Base-by-base conservation (phyloP, 2,329 filamentous ascomycete species). In the Colletotrichum trifolii region DNA sequence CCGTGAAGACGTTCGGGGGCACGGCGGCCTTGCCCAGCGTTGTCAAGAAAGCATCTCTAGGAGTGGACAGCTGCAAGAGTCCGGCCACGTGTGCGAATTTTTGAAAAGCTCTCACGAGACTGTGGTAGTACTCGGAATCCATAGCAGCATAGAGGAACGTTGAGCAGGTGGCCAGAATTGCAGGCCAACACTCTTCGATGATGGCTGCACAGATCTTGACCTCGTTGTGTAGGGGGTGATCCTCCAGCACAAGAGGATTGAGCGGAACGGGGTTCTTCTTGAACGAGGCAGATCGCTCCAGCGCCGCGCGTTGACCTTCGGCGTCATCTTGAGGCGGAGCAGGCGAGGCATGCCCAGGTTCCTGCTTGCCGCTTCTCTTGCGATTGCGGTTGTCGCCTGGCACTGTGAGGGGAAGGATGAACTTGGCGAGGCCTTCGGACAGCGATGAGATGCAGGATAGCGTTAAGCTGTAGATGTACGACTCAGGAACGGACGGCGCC, bases 61-160 rank as follows among this genome's bases (percentile, higher is more conserved):
- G 94, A 0, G 95, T 97, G 11, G 86, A 82, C 9, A 98, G 85
- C 67, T 94, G 89, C 8, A 99, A 79, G 50, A 99, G 82, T 6
- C 96, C 96, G 43, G 96, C 93, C 3, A 98, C 95, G 74, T 99
- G 96, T 1, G 96, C 92, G 72, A 99, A 92, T 69, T 96, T 94
- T 72, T 99, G 96, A 70, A 98, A 97, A 0, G 95, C 92, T 69
- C 96, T 88, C 33, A 99, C 95, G 2, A 99, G 82, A 9, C 91
- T 89, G 70, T 97, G 94, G 72, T 98, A 99, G 71, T 96, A 97
- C 57, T 97, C 94, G 1, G 93, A 91, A 74, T 99, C 96, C 4
- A 99, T 82, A 0, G 95, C 89, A 36, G 96, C 93, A 73, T 97
- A 96, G 15, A 99, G 81, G 73, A 98, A 99, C 0, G 95, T 97